These are phyloP conservation scores for Massarina eburnea DNA, from an alignment of 2,329 filamentous ascomycete genomes.

Conservation along the genomic window DNA sequence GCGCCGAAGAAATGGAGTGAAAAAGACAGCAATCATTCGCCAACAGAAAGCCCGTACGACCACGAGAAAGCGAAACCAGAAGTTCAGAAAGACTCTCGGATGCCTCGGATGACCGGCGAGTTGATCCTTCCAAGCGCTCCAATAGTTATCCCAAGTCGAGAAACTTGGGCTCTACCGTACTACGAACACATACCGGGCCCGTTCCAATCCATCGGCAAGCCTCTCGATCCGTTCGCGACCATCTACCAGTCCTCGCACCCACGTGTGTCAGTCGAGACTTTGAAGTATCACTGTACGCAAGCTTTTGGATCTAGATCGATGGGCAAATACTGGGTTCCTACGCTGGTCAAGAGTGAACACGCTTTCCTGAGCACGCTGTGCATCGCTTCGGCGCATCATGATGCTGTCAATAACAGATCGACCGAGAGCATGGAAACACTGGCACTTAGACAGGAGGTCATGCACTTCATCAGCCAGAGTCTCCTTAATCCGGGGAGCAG, in stretches of 20 bases:
- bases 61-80: not conserved
- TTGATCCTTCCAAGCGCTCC: slow-evolving; percentile 19
- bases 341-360: slow-evolving; percentile 34
- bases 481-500: slow-evolving; percentile 22
- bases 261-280: slow-evolving; percentile 30
- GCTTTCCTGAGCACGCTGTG: slow-evolving; percentile 43
- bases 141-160: slow-evolving; percentile 23
- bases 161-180: slow-evolving; percentile 19
- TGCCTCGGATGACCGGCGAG: slow-evolving; percentile 9
- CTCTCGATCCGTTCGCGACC: slow-evolving; percentile 38
- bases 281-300: slow-evolving; percentile 39
- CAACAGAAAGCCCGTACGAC: not conserved
- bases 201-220: slow-evolving; percentile 32
- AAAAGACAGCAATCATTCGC: slow-evolving; percentile 1
- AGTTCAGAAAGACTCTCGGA: not conserved
- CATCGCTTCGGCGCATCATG: slow-evolving; percentile 37
- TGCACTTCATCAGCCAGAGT: slow-evolving; percentile 32
- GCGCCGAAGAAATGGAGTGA: slow-evolving; percentile 9
- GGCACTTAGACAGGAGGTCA: slow-evolving; percentile 38
- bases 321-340: slow-evolving; percentile 38
- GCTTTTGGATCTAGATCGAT: slow-evolving; percentile 39
- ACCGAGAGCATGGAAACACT: slow-evolving; percentile 34
- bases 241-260: slow-evolving; percentile 36
- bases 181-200: slow-evolving; percentile 15
- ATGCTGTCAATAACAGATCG: slow-evolving; percentile 25